These are phyloP conservation scores for Sporothrix inflata DNA, from an alignment of 2,329 filamentous ascomycete species.

Conservation along the genomic window DNA sequence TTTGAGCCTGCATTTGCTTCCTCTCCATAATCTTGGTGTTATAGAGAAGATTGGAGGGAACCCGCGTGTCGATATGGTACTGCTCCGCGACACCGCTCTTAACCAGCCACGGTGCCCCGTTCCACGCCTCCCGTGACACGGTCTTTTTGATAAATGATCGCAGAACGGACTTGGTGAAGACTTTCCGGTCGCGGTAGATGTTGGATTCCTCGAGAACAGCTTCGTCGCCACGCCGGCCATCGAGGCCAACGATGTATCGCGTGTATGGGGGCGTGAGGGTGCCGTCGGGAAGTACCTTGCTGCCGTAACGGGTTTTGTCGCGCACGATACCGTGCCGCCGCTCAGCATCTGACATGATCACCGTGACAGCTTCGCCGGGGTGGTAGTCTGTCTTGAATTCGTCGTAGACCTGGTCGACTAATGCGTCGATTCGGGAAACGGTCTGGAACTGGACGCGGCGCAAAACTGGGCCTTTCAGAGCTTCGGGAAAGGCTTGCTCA, in stretches of 20 bases:
- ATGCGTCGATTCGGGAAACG: slow-evolving; percentile 83
- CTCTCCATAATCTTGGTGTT: slow-evolving; percentile 78
- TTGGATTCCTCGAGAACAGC: slow-evolving; percentile 79
- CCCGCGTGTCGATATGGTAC: slow-evolving; percentile 84
- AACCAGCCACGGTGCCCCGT: slow-evolving; percentile 94
- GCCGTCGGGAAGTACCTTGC: slow-evolving; percentile 66
- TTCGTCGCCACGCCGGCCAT: slow-evolving; percentile 69
- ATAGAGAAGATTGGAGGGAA: slow-evolving; percentile 80
- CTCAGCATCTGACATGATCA: slow-evolving; percentile 70
- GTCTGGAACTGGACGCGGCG: slow-evolving; percentile 90
- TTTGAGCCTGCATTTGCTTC: slow-evolving; percentile 70
- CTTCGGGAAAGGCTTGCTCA: slow-evolving; percentile 87
- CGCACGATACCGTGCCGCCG: slow-evolving; percentile 74
- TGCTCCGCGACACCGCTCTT: slow-evolving; percentile 78
- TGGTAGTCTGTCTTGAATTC: slow-evolving; percentile 91
- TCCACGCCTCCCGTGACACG: slow-evolving; percentile 89
- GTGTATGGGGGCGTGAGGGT: slow-evolving; percentile 71
- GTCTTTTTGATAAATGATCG: slow-evolving; percentile 95
- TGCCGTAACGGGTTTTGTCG: slow-evolving; percentile 80
- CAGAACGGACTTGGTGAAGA: slow-evolving; percentile 93
- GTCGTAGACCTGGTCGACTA: slow-evolving; percentile 69
- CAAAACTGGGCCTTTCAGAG: slow-evolving; percentile 86
- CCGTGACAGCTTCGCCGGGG: slow-evolving; percentile 81
- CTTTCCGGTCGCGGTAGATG: slow-evolving; percentile 82
- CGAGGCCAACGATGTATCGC: slow-evolving; percentile 78